Evolutionary conservation across 202 grass and related monocot species (phyloP).

Genomic region (Carex sylvatica): DNA sequence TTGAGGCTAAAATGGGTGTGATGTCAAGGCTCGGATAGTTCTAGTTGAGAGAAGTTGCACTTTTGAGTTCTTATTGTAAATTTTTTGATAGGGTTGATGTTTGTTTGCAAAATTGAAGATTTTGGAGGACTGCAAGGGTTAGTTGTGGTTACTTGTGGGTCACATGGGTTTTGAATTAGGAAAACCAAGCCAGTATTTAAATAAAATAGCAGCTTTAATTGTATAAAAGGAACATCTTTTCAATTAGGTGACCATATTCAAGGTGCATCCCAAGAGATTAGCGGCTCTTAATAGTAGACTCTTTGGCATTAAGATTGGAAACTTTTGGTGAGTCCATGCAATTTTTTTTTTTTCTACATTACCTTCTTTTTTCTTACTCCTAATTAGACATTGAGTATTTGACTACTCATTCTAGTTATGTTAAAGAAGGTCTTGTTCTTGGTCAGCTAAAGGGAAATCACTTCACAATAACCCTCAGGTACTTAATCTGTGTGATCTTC

Average conservation of each 20-base stretch:
- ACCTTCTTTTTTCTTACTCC: constrained; percentile 23
- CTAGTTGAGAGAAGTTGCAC: neutral
- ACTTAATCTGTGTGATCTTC: constrained; percentile 7
- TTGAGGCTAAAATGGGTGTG: constrained; percentile 3
- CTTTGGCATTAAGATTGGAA: constrained; percentile 90
- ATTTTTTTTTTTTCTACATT: constrained; percentile 7
- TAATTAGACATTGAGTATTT: constrained; percentile 34
- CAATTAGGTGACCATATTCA: constrained; percentile 86
- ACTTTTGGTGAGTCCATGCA: constrained; percentile 62
- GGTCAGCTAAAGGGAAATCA: constrained; percentile 81
- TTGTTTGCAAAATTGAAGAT: neutral
- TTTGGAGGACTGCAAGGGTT: neutral
- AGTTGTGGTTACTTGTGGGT: neutral
- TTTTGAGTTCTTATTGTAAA: neutral
- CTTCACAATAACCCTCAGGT: constrained; percentile 97
- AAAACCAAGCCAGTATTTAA: neutral
- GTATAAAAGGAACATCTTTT: constrained; percentile 19
- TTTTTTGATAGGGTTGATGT: neutral
- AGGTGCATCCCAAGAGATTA: constrained; percentile 72
- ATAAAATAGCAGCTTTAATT: neutral
- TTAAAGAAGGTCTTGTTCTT: constrained; percentile 90
- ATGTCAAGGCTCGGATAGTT: neutral
- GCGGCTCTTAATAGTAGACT: constrained; percentile 82
- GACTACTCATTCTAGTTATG: constrained; percentile 57
- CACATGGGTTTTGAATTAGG: neutral